Conservation (phyloP, 2,329 filamentous ascomycete genomes). For the Apiospora marii region DNA sequence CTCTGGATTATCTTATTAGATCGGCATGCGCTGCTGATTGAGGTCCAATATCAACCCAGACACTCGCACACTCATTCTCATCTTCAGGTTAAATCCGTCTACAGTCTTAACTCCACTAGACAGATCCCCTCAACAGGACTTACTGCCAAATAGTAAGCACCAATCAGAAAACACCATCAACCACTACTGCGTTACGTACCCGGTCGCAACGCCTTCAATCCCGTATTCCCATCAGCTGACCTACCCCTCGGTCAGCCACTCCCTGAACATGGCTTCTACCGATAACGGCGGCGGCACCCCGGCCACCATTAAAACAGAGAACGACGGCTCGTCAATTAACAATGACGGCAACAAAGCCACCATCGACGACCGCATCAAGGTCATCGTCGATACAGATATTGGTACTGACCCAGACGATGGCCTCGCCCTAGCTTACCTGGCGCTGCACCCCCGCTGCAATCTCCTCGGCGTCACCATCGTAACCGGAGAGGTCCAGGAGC, state of each 20-base stretch:
- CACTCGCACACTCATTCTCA: neutral
- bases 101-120: slow-evolving; percentile 10
- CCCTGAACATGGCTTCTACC: neutral
- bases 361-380: slow-evolving; percentile 26
- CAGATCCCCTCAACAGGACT: slow-evolving; percentile 1
- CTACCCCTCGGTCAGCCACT: neutral
- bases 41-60: neutral
- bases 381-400: slow-evolving; percentile 29
- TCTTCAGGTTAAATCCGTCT: slow-evolving; percentile 1
- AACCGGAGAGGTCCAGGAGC: slow-evolving; percentile 26
- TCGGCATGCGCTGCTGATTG: neutral
- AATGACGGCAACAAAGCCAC: neutral
- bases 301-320: neutral
- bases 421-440: slow-evolving; percentile 28
- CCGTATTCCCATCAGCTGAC: neutral
- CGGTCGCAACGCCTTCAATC: neutral
- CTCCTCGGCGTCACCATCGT: slow-evolving; percentile 29
- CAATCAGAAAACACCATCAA: neutral
- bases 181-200: neutral
- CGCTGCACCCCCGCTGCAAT: slow-evolving; percentile 28
- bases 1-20: neutral
- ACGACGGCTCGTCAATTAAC: neutral
- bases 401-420: slow-evolving; percentile 29
- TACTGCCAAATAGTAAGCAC: neutral
- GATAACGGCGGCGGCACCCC: neutral